phyloP scores from a whole-genome alignment of 306 rosid species.

The Cucumis sativus region DNA sequence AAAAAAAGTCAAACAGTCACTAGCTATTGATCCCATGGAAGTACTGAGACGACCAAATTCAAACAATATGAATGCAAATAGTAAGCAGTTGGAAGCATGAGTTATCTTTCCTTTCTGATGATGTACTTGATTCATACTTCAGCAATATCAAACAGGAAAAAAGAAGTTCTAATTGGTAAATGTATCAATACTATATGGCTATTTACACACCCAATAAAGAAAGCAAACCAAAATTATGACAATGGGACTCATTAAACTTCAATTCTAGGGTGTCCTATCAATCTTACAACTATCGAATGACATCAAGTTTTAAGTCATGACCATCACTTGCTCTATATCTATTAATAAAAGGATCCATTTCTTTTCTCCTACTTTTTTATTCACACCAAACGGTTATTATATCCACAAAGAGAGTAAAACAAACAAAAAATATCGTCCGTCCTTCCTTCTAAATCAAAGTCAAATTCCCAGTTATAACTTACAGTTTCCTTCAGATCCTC shows the following conservation, averaged over 20 bases:
- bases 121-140: background rate
- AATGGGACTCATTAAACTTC: background rate
- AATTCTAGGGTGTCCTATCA: background rate
- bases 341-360: background rate
- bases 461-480: constrained; percentile 18
- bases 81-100: background rate
- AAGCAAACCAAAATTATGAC: background rate
- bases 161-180: background rate
- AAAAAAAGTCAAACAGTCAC: background rate
- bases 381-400: background rate
- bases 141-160: background rate
- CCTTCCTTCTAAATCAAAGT: constrained; percentile 11
- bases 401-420: background rate
- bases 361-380: background rate
- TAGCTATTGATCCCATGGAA: background rate
- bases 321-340: background rate
- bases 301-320: background rate
- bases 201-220: background rate
- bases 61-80: background rate
- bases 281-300: background rate
- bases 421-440: background rate
- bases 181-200: background rate
- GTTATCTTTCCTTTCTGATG: background rate
- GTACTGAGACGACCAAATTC: background rate
- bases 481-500: constrained; percentile 93